Evolutionary conservation across 148 eudicot species (phyloP).

Genomic region (Polygonum maritimum): DNA sequence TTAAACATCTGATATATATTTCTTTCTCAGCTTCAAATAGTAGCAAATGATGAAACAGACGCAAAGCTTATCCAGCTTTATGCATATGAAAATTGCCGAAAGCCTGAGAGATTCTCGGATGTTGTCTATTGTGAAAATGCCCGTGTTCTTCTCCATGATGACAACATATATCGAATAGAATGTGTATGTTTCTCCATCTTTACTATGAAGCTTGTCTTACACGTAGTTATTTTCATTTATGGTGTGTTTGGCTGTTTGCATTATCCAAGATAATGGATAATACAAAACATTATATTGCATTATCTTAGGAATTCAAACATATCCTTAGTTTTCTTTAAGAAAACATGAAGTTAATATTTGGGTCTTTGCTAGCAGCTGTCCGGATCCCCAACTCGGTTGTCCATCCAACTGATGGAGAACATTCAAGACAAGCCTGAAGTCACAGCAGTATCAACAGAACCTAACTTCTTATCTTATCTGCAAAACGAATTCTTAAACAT

Average conservation of each 20-base stretch:
- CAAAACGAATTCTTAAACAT: constrained; percentile 41
- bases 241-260: no score
- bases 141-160: constrained; percentile 68
- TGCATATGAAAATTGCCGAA: constrained; percentile 80
- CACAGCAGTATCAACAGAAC: constrained; percentile 52
- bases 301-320: no score
- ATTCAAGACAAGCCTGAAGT: constrained; percentile 63
- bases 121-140: constrained; percentile 64
- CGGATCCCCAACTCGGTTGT: constrained; percentile 42
- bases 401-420: constrained; percentile 68
- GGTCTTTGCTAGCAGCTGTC: constrained; percentile 32
- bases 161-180: constrained; percentile 67
- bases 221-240: neutral
- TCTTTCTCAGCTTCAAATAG: constrained; percentile 53
- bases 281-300: no score
- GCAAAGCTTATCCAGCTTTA: constrained; percentile 67
- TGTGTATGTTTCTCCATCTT: constrained; percentile 41
- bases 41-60: constrained; percentile 68
- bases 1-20: neutral
- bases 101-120: constrained; percentile 47
- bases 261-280: no score
- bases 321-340: neutral
- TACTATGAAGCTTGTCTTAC: neutral
- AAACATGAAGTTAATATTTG: neutral
- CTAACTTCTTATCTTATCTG: constrained; percentile 54